Conservation (phyloP, 805 yeast species). For the Hanseniaspora meyeri region DNA sequence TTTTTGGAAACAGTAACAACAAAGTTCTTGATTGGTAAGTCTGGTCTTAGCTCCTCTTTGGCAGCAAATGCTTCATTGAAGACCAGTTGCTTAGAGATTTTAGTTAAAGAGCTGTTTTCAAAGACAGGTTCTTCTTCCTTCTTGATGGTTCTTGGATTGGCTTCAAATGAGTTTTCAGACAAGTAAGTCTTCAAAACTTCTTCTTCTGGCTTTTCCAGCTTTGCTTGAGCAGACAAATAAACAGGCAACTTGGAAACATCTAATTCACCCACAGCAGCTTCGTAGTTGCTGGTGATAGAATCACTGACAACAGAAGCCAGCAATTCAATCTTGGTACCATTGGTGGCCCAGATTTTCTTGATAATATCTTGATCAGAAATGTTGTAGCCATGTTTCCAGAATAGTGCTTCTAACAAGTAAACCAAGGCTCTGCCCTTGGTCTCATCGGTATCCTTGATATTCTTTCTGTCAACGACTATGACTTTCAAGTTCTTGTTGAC, state of each 20-base stretch:
- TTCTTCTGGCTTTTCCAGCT: conserved; percentile 28
- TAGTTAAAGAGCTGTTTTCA: conserved; percentile 29
- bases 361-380: conserved; percentile 51
- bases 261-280: conserved; percentile 32
- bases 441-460: conserved; percentile 54
- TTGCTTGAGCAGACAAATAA: conserved; percentile 18
- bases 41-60: conserved; percentile 64
- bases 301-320: conserved; percentile 60
- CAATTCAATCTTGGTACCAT: conserved; percentile 70
- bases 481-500: conserved; percentile 43
- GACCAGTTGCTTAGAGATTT: conserved; percentile 55
- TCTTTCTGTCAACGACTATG: conserved; percentile 47
- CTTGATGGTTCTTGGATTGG: conserved; percentile 55
- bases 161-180: conserved; percentile 24
- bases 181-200: conserved; percentile 39
- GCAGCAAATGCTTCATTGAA: conserved; percentile 70
- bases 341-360: conserved; percentile 65
- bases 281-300: conserved; percentile 47
- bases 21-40: conserved; percentile 70
- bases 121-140: conserved; percentile 36
- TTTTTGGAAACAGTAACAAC: conserved; percentile 84
- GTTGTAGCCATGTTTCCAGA: conserved; percentile 58
- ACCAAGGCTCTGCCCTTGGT: conserved; percentile 64
- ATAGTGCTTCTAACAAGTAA: conserved; percentile 65
- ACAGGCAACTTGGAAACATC: conserved; percentile 20